Conservation (phyloP, 768 basidiomycete species). For the Mycena alexandri region DNA sequence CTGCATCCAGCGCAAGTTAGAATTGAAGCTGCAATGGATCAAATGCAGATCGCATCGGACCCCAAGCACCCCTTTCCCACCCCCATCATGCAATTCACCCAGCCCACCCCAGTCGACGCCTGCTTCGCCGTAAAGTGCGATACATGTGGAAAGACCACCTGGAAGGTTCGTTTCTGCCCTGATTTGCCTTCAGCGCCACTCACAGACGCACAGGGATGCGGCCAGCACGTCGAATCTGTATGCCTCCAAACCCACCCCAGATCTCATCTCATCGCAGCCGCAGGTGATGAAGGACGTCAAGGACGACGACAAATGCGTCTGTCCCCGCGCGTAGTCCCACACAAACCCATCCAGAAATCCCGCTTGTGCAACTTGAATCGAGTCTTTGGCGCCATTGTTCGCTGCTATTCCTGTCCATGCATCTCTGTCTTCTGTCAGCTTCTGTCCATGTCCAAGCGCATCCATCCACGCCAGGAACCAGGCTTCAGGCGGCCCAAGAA, state of each 20-base stretch:
- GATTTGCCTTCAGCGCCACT: background rate
- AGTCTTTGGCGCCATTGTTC: background rate
- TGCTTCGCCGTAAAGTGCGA: slow-evolving; percentile 72
- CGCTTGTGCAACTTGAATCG: background rate
- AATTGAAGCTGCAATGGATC: no score
- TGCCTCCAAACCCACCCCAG: slow-evolving; percentile 42
- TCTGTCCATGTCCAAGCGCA: no score
- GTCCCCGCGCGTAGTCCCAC: slow-evolving; percentile 43
- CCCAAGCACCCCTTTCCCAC: slow-evolving; percentile 18
- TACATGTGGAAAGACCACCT: slow-evolving; percentile 76
- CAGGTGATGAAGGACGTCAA: slow-evolving; percentile 63
- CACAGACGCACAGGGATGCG: slow-evolving; percentile 70
- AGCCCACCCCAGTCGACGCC: slow-evolving; percentile 57
- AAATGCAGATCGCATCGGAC: slow-evolving; percentile 20
- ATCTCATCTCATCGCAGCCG: slow-evolving; percentile 19
- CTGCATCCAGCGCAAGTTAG: slow-evolving; percentile 8
- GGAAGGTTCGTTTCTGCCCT: slow-evolving; percentile 72
- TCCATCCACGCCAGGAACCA: no score
- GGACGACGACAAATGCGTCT: slow-evolving; percentile 62
- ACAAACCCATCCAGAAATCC: slow-evolving; percentile 8
- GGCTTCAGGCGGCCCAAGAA: no score
- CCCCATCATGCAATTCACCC: slow-evolving; percentile 29
- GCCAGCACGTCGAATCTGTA: slow-evolving; percentile 73
- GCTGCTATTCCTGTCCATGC: no score
- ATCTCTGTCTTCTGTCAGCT: no score